Conservation (phyloP, 1,284 basidiomycete species). For the Leccinum solheimii region DNA sequence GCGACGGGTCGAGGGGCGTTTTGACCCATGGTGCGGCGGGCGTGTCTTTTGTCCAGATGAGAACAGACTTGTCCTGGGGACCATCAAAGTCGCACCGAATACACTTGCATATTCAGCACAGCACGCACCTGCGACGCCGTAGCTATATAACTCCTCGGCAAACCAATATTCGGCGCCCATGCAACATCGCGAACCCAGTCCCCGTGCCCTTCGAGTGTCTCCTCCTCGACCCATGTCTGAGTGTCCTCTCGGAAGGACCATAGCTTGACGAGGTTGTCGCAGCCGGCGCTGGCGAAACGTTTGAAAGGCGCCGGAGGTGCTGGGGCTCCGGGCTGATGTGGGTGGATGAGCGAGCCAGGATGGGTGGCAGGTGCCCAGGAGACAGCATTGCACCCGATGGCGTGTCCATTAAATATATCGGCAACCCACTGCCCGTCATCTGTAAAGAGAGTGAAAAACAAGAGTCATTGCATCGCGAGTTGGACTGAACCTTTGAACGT, state of each 20-base stretch:
- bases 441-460: conserved; percentile 33
- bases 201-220: too few relatives aligned
- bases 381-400: conserved; percentile 95
- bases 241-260: conserved; percentile 78
- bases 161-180: too few relatives aligned
- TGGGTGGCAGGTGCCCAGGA: conserved; percentile 96
- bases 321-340: conserved; percentile 46
- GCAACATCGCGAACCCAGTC: too few relatives aligned
- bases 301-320: conserved; percentile 57
- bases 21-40: too few relatives aligned
- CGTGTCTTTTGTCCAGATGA: too few relatives aligned
- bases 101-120: too few relatives aligned
- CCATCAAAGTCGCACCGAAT: too few relatives aligned
- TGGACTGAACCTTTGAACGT: conserved; percentile 83
- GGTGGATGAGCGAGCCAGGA: conserved; percentile 80
- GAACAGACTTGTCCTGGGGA: too few relatives aligned
- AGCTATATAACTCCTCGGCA: too few relatives aligned
- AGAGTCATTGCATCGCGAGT: not conserved
- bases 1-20: too few relatives aligned
- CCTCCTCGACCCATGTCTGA: too few relatives aligned
- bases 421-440: conserved; percentile 97
- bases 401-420: conserved; percentile 94
- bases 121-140: too few relatives aligned
- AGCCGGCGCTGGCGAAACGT: conserved; percentile 93
- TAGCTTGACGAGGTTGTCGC: conserved; percentile 94